Conservation (phyloP, 202 grass and related monocot species). For the Dendrocalamus latiflorus region DNA sequence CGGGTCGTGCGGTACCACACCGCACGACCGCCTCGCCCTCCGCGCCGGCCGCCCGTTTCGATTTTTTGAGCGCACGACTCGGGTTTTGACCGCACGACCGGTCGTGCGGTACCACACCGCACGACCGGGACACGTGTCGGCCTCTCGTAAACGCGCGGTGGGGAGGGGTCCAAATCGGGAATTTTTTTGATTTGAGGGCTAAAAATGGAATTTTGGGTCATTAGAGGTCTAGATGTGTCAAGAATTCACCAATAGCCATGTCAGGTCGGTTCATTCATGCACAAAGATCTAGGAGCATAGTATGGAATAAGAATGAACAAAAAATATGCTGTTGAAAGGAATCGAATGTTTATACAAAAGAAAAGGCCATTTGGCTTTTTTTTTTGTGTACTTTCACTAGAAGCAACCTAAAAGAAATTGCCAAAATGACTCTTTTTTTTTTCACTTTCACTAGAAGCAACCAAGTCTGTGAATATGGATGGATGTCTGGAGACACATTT, state of each 20-base stretch:
- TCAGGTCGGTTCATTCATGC: background rate
- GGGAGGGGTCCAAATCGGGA: too few species aligned
- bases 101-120: too few species aligned
- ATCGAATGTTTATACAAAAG: background rate
- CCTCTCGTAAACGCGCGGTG: too few species aligned
- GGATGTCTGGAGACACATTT: background rate
- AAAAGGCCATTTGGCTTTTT: background rate
- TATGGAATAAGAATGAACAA: background rate
- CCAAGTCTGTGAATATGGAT: background rate
- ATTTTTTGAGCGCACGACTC: too few species aligned
- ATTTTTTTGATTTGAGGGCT: too few species aligned
- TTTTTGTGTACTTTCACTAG: background rate
- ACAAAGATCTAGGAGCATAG: background rate
- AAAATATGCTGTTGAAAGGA: background rate
- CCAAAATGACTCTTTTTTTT: background rate
- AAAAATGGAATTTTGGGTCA: too few species aligned
- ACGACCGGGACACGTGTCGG: too few species aligned
- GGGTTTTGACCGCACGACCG: too few species aligned
- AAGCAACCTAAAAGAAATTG: background rate
- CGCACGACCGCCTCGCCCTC: too few species aligned
- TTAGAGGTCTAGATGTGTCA: too few species aligned
- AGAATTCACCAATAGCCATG: background rate
- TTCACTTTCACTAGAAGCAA: slow-evolving; percentile 30
- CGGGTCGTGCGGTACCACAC: too few species aligned
- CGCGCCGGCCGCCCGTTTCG: too few species aligned